Conservation (phyloP, 1,284 basidiomycete genomes). For the Coniophora puteana region DNA sequence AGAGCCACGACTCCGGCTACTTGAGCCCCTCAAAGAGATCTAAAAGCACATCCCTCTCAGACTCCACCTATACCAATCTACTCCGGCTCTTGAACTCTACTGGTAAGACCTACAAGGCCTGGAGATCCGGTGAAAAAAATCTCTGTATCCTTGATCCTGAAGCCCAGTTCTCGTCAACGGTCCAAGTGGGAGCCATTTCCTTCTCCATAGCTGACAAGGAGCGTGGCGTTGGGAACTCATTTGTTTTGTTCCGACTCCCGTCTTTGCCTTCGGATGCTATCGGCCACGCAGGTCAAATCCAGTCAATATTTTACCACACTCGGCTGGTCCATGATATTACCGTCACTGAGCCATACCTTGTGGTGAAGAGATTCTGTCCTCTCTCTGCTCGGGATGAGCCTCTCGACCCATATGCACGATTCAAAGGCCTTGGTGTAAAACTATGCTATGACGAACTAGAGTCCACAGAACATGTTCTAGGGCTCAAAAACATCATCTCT, state of each 20-base stretch:
- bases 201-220: background rate
- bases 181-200: background rate
- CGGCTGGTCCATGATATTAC: background rate
- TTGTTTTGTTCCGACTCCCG: background rate
- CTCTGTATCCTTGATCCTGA: background rate
- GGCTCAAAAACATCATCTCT: background rate
- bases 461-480: background rate
- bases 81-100: background rate
- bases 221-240: background rate
- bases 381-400: background rate
- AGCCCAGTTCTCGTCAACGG: background rate
- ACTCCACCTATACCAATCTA: background rate
- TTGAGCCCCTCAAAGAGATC: background rate
- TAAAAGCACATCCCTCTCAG: background rate
- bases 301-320: background rate
- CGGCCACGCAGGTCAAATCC: background rate
- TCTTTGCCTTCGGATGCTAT: background rate
- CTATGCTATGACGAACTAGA: background rate
- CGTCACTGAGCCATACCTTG: background rate
- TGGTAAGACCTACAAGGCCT: background rate
- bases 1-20: background rate
- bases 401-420: background rate
- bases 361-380: background rate
- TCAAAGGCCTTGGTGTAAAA: slow-evolving; percentile 7
- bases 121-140: background rate